Evolutionary conservation across 1,284 basidiomycete species (phyloP), one percentile per base, ranked within the genome.

Genomic region (Trametes sp.): DNA sequence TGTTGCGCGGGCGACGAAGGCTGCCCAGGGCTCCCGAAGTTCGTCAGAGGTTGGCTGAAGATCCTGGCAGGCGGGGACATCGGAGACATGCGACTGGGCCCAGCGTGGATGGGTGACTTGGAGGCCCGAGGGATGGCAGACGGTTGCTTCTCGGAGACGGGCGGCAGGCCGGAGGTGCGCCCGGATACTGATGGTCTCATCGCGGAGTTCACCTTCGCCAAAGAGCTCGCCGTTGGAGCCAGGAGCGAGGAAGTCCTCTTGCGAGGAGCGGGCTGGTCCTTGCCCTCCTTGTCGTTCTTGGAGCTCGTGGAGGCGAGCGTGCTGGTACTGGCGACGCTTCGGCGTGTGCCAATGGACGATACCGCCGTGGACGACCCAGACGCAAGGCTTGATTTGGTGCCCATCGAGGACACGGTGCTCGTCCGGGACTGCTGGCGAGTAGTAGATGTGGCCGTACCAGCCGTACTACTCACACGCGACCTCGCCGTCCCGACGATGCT

Each of bases 171-270:
- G 13, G 66, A 65, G 19, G 57, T 42, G 42, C 64, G 63, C 14
- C 66, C 64, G 1, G 61, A 57, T 36, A 28, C 60, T 46, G 59
- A 58, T 28, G 67, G 62, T 35, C 45, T 63, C 38, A 42, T 52
- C 4, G 58, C 46, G 29, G 57, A 23, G 59, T 68, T 78, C 65
- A 71, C 77, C 77, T 87, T 91, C 2, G 91, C 92, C 28, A 93
- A 77, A 1, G 91, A 93, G 67, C 90, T 90, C 2, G 88, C 90
- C 1, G 91, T 93, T 0, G 90, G 90, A 0, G 89, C 88, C 55
- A 87, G 76, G 16, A 93, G 78, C 24, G 87, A 84, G 2, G 89
- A 91, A 1, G 77, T 74, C 0, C 80, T 65, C 64, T 71, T 72
- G 51, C 66, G 60, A 35, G 65, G 24, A 23, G 62, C 63, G 14